A percentile compares a stretch with the other conserved stretches of the same genome.
phyloP scores from a whole-genome alignment of 2,329 filamentous ascomycete genomes.

The Colletotrichum camelliae region DNA sequence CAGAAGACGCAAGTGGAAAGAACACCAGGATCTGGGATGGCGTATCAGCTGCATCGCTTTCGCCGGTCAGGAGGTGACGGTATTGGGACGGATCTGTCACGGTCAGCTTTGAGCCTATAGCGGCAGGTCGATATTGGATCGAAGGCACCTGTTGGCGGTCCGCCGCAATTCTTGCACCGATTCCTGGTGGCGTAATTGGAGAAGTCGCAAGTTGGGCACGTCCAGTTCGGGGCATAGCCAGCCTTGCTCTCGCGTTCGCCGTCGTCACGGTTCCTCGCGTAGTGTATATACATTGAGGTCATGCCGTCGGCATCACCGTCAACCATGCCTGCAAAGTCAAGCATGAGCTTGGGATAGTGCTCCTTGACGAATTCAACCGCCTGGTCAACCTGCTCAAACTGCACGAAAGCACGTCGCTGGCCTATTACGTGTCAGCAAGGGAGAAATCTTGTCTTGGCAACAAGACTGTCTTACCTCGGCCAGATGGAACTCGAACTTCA shows the following conservation, averaged over 20 bases:
- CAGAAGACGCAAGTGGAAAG: slow-evolving; percentile 71
- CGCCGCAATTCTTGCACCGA: slow-evolving; percentile 44
- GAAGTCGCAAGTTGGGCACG: slow-evolving; percentile 37
- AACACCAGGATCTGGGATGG: slow-evolving; percentile 80
- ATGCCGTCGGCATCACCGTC: slow-evolving; percentile 44
- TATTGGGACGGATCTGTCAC: background rate
- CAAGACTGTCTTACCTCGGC: background rate
- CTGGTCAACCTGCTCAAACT: slow-evolving; percentile 45
- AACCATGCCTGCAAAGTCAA: slow-evolving; percentile 40
- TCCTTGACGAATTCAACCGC: slow-evolving; percentile 47
- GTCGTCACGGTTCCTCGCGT: slow-evolving; percentile 41
- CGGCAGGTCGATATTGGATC: background rate
- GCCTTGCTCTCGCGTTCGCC: slow-evolving; percentile 31
- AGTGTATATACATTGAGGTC: slow-evolving; percentile 45
- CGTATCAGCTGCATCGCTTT: slow-evolving; percentile 55
- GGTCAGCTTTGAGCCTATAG: background rate
- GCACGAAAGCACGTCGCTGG: slow-evolving; percentile 43
- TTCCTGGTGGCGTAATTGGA: slow-evolving; percentile 42
- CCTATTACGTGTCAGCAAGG: slow-evolving; percentile 30
- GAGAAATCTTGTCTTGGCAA: background rate
- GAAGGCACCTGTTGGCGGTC: slow-evolving; percentile 3
- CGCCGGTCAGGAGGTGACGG: slow-evolving; percentile 47
- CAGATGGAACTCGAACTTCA: slow-evolving; percentile 43
- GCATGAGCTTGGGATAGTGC: slow-evolving; percentile 43
- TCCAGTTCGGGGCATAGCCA: slow-evolving; percentile 35